Evolutionary conservation across 176 grass and related monocot genomes (phyloP).

Genomic region (Melocanna baccifera): DNA sequence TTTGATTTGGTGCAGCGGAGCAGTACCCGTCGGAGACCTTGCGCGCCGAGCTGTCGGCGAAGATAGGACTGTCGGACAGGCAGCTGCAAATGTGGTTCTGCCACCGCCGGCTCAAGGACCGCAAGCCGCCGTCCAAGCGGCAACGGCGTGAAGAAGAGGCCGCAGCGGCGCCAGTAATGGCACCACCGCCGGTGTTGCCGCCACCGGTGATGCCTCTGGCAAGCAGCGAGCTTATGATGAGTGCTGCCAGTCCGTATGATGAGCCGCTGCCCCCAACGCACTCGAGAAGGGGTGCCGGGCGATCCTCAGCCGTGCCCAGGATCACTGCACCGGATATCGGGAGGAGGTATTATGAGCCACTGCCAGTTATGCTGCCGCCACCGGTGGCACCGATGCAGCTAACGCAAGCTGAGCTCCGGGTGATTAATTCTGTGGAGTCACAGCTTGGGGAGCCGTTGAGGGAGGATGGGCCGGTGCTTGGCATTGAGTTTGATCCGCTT

Average conservation of each 20-base stretch:
- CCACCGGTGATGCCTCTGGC: slow-evolving; percentile 32
- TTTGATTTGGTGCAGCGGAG: slow-evolving; percentile 63
- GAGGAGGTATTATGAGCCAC: slow-evolving; percentile 67
- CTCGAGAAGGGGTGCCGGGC: slow-evolving; percentile 34
- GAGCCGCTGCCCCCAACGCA: slow-evolving; percentile 29
- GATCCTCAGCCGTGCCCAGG: slow-evolving; percentile 66
- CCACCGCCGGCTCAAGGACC: slow-evolving; percentile 89
- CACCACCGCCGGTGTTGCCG: slow-evolving; percentile 35
- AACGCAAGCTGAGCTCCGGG: slow-evolving; percentile 36
- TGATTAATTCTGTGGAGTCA: slow-evolving; percentile 64
- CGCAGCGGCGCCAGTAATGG: background rate
- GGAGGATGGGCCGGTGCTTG: slow-evolving; percentile 84
- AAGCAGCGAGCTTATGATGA: slow-evolving; percentile 35
- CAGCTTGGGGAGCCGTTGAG: slow-evolving; percentile 79
- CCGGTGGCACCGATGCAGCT: slow-evolving; percentile 38
- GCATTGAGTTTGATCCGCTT: slow-evolving; percentile 74
- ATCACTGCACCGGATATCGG: slow-evolving; percentile 50
- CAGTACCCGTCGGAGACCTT: slow-evolving; percentile 77
- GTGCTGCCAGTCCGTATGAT: slow-evolving; percentile 21
- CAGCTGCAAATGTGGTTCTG: slow-evolving; percentile 99
- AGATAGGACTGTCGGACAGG: slow-evolving; percentile 80
- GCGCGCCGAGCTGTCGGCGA: slow-evolving; percentile 69
- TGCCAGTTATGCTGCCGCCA: slow-evolving; percentile 36
- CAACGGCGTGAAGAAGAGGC: slow-evolving; percentile 59
- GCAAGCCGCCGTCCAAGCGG: slow-evolving; percentile 60